Conservation (phyloP, 345 rosid species). For the Alliaria petiolata region DNA sequence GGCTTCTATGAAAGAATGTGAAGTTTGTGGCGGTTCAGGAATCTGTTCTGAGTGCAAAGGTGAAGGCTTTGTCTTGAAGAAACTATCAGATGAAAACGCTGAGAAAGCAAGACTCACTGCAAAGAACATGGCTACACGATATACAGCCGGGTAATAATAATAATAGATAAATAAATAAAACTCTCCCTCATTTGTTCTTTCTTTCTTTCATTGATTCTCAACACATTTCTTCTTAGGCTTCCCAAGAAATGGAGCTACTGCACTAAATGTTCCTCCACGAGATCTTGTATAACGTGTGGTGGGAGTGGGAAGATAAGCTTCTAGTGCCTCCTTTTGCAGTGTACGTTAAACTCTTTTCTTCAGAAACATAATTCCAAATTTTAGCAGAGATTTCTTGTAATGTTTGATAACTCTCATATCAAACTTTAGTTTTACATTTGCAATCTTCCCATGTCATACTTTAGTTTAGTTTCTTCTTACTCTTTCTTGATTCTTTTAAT, state of each 20-base stretch:
- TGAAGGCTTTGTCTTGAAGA: slow-evolving; percentile 84
- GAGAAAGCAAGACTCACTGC: slow-evolving; percentile 74
- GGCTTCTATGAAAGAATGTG: slow-evolving; percentile 63
- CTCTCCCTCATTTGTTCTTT: too few species aligned
- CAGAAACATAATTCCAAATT: not conserved
- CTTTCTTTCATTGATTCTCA: not conserved
- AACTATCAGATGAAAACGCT: slow-evolving; percentile 62
- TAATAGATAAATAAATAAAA: too few species aligned
- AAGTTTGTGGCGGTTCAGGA: slow-evolving; percentile 79
- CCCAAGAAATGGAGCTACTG: slow-evolving; percentile 99
- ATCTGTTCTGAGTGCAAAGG: slow-evolving; percentile 88
- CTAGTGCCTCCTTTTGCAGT: slow-evolving; percentile 10
- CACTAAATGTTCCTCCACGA: slow-evolving; percentile 76
- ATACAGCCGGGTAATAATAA: slow-evolving; percentile 99
- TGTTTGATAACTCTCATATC: too few species aligned
- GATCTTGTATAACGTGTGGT: slow-evolving; percentile 65
- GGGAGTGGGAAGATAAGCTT: slow-evolving; percentile 68
- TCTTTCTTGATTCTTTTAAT: not conserved
- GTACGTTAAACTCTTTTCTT: not conserved
- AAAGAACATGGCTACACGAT: slow-evolving; percentile 83
- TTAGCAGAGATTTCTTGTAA: slow-evolving; percentile 6
- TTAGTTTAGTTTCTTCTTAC: slow-evolving; percentile 12
- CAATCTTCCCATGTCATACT: too few species aligned
- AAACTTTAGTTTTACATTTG: too few species aligned
- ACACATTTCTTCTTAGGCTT: slow-evolving; percentile 46